A percentile compares a stretch with the other conserved stretches of the same genome.
Evolutionary conservation across 208 protist genomes (phyloP).

Genomic region (Trypanosoma vivax): DNA sequence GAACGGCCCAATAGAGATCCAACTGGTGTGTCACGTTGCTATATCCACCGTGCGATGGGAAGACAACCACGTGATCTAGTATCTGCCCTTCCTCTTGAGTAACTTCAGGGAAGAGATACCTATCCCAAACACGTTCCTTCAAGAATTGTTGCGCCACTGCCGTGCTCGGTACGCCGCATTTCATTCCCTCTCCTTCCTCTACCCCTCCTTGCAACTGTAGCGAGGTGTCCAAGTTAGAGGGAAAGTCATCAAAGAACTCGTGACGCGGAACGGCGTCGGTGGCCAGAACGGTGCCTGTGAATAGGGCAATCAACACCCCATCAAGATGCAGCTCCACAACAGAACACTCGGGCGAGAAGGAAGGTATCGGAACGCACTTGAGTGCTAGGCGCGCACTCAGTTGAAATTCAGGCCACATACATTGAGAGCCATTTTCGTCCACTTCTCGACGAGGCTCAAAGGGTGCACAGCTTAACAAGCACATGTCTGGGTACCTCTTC

Average conservation of each 20-base stretch:
- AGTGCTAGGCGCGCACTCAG: constrained; percentile 24
- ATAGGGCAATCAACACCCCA: constrained; percentile 34
- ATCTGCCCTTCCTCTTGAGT: not conserved
- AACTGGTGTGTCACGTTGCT: constrained; percentile 72
- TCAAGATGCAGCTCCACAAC: constrained; percentile 49
- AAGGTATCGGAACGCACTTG: constrained; percentile 32
- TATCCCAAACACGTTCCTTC: constrained; percentile 28
- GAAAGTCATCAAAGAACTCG: constrained; percentile 34
- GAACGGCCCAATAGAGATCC: constrained; percentile 65
- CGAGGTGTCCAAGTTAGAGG: no score
- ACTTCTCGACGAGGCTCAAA: not conserved
- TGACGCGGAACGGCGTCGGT: constrained; percentile 49
- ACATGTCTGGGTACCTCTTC: constrained; percentile 11
- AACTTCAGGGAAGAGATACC: constrained; percentile 25
- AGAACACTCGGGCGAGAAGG: constrained; percentile 63
- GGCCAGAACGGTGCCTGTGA: constrained; percentile 48
- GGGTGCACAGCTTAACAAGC: constrained; percentile 22
- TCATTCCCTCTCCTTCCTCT: not conserved
- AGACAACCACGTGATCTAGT: constrained; percentile 41
- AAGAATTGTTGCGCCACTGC: constrained; percentile 34
- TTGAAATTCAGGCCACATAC: not conserved
- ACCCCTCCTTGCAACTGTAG: not conserved
- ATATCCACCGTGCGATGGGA: constrained; percentile 76
- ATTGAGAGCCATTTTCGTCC: not conserved
- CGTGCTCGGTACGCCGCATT: no score